phyloP scores from a whole-genome alignment of 2,329 filamentous ascomycete species.

The Sordariomycetes sp. region DNA sequence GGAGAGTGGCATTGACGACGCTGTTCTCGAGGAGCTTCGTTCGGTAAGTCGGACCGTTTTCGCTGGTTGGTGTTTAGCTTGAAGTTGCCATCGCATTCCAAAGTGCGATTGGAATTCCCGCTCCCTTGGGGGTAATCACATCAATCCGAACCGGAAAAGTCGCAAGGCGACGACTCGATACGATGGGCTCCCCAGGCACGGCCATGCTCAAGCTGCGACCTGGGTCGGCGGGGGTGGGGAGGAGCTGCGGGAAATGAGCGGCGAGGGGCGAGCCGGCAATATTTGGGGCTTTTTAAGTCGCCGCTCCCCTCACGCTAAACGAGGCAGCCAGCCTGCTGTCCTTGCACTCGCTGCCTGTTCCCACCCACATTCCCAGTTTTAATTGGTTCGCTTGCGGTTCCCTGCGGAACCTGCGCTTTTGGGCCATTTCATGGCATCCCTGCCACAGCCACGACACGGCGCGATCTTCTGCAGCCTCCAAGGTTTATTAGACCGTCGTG shows the following conservation, averaged over 20 bases:
- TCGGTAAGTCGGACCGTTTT: conserved; percentile 51
- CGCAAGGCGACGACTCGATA: not conserved
- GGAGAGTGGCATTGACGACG: conserved; percentile 84
- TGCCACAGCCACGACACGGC: not conserved
- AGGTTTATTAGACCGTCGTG: not conserved
- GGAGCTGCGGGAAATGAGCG: conserved; percentile 16
- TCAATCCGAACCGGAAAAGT: not conserved
- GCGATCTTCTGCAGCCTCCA: not conserved
- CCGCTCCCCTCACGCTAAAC: conserved; percentile 13
- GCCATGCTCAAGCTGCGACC: not conserved
- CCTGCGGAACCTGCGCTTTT: not conserved
- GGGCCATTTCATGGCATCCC: not conserved
- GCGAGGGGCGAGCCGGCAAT: conserved; percentile 35
- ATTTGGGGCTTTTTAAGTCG: conserved; percentile 46
- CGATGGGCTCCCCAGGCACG: not conserved
- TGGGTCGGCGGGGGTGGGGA: conserved; percentile 16
- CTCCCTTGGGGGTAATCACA: not conserved
- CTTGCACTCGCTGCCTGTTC: conserved; percentile 3
- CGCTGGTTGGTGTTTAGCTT: conserved; percentile 2
- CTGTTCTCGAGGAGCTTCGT: conserved; percentile 76
- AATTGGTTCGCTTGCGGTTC: conserved; percentile 3
- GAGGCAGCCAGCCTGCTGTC: not conserved
- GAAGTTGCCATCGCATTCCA: not conserved
- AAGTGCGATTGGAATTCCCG: not conserved
- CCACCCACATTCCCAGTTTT: not conserved